Conservation (phyloP, 148 eudicot genomes). For the Silene conica region DNA sequence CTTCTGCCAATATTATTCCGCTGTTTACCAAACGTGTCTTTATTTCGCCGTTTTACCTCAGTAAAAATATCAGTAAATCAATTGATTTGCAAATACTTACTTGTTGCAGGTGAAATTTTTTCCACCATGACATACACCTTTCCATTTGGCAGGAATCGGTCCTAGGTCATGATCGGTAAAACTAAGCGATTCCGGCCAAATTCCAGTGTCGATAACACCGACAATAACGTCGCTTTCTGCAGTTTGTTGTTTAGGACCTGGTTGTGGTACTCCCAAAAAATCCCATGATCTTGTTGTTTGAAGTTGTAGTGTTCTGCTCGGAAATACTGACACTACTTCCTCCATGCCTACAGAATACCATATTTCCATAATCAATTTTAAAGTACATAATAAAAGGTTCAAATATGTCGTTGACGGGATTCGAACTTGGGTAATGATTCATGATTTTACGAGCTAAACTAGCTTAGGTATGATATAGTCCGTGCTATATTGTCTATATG, state of each 20-base stretch:
- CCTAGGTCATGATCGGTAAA: slow-evolving; percentile 43
- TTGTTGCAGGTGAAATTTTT: slow-evolving; percentile 55
- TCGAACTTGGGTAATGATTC: too few species aligned
- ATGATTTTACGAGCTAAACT: too few species aligned
- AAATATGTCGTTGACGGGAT: too few species aligned
- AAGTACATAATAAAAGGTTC: too few species aligned
- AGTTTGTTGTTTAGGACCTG: background rate
- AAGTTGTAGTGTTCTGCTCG: slow-evolving; percentile 34
- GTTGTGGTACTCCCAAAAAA: slow-evolving; percentile 38
- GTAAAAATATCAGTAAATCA: too few species aligned
- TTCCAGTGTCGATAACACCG: slow-evolving; percentile 47
- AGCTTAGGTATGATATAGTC: too few species aligned
- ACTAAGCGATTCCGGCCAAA: slow-evolving; percentile 55
- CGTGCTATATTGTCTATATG: too few species aligned
- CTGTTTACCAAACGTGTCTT: too few species aligned
- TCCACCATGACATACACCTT: slow-evolving; percentile 41
- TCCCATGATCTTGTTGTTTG: slow-evolving; percentile 77
- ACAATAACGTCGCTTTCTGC: slow-evolving; percentile 39
- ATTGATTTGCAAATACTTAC: slow-evolving; percentile 19
- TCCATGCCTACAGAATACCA: background rate
- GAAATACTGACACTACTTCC: slow-evolving; percentile 47
- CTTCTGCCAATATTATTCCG: too few species aligned
- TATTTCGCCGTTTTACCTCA: too few species aligned
- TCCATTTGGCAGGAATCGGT: slow-evolving; percentile 52
- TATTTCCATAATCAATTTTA: too few species aligned